These are phyloP conservation scores for Silene noctiflora DNA, from an alignment of 179 eudicot genomes.

Conservation along the genomic window DNA sequence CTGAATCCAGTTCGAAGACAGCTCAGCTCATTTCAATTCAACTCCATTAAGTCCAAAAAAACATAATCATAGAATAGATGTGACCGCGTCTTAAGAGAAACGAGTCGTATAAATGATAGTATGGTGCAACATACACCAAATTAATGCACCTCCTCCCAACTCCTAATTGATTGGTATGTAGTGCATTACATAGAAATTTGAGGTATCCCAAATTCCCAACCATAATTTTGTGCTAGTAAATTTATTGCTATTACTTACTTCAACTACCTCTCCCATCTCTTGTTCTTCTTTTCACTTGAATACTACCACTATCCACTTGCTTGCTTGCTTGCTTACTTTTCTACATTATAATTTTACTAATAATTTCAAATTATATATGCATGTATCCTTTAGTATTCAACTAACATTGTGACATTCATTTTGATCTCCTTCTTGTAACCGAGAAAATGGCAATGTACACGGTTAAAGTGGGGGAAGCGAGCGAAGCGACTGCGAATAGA, in stretches of 20 bases:
- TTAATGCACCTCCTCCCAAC: not conserved
- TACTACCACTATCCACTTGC: not conserved
- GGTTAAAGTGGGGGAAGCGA: conserved; percentile 54
- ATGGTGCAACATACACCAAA: too few species aligned
- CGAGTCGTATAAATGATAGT: too few species aligned
- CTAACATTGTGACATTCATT: not conserved
- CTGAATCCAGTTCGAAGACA: too few species aligned
- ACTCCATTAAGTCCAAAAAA: too few species aligned
- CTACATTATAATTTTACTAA: too few species aligned
- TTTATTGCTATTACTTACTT: conserved; percentile 25
- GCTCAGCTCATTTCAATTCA: too few species aligned
- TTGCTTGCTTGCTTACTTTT: too few species aligned
- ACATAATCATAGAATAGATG: too few species aligned
- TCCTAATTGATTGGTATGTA: too few species aligned
- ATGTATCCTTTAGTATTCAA: too few species aligned
- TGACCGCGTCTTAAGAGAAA: too few species aligned
- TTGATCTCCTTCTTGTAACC: not conserved
- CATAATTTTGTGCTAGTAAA: conserved; percentile 17
- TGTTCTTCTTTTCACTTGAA: not conserved
- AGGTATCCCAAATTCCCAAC: not conserved
- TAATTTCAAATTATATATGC: too few species aligned
- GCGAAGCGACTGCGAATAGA: conserved; percentile 36
- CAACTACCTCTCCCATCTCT: conserved; percentile 27
- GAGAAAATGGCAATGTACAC: conserved; percentile 34
- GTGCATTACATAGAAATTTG: not conserved